Base-by-base conservation (phyloP, 805 yeast species). In the Yarrowia yakushimensis region DNA sequence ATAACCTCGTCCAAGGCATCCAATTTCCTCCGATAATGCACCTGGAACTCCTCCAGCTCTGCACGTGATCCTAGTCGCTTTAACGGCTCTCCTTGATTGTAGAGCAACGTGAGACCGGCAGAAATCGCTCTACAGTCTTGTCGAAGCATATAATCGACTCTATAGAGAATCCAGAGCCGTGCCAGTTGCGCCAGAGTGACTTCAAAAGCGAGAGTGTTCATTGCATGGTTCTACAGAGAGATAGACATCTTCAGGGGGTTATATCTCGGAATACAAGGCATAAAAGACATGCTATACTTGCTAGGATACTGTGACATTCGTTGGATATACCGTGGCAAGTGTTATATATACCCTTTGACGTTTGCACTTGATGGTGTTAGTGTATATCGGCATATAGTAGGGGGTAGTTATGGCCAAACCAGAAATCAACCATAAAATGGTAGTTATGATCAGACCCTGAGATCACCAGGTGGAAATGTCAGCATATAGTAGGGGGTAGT, bases 101-200 rank as follows among this genome's bases (percentile, higher is more conserved):
- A 45, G 12, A 45, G 10, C 27, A 45, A 13, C 20, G 36, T 30
- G 9, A 45, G 36, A 5, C 52, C 52, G 4, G 52, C 36, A 7
- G 52, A 45, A 13, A 45, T 45, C 13, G 36, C 52, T 15, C 52
- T 28, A 30, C 52, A 45, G 36, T 45, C 52, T 27, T 45, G 52
- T 9, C 20, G 18, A 18, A 45, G 52, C 52, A 45, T 45, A 13
- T 13, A 18, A 20, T 45, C 52, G 36, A 45, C 52, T 15, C 36
- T 28, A 13, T 45, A 45, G 15, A 45, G 25, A 30, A 45, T 45
- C 3, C 25, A 28, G 23, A 45, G 36, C 30, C 36, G 36, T 5
- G 36, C 52, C 25, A 45, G 13, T 15, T 20, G 23, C 13, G 52
- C 52, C 36, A 28, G 17, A 13, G 52, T 45, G 36, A 18, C 30